A percentile compares a stretch with the other conserved stretches of the same genome.
Conservation (phyloP, 1,284 basidiomycete genomes). For the Cryptococcus floricola region DNA sequence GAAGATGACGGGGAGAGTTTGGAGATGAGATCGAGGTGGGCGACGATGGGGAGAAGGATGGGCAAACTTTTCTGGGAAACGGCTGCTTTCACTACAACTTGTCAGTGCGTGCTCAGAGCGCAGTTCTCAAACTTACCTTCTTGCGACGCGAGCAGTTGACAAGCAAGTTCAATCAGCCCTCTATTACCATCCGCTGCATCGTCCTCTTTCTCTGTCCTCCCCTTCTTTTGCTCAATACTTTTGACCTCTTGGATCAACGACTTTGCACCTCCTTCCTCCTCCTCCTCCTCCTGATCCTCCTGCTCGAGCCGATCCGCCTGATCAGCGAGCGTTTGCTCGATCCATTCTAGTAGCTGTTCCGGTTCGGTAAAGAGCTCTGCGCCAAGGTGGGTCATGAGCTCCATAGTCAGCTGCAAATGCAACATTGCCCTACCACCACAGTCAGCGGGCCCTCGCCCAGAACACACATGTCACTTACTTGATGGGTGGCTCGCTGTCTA, state of each 20-base stretch:
- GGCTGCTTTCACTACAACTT: neutral
- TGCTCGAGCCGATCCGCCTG: conserved; percentile 13
- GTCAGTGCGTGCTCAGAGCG: neutral
- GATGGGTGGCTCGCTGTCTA: conserved; percentile 46
- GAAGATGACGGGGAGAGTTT: conserved; percentile 49
- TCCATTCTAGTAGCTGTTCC: conserved; percentile 68
- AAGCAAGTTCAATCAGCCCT: conserved; percentile 63
- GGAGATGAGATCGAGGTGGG: conserved; percentile 60
- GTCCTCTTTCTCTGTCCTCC: conserved; percentile 26
- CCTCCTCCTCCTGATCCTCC: neutral
- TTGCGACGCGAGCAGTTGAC: conserved; percentile 59
- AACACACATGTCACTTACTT: conserved; percentile 10
- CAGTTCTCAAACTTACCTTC: conserved; percentile 59
- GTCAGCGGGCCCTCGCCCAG: conserved; percentile 4
- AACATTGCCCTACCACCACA: conserved; percentile 53
- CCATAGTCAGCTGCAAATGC: conserved; percentile 70
- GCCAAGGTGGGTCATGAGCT: conserved; percentile 68
- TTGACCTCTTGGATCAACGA: conserved; percentile 11
- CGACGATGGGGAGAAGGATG: conserved; percentile 66
- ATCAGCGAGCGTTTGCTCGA: conserved; percentile 62
- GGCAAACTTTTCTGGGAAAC: conserved; percentile 58
- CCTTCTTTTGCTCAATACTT: conserved; percentile 33
- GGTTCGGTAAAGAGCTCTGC: conserved; percentile 67
- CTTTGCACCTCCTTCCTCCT: neutral
- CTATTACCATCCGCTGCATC: conserved; percentile 18